Evolutionary conservation across 331 rosid species (phyloP).

Genomic region (Malus hybrid): DNA sequence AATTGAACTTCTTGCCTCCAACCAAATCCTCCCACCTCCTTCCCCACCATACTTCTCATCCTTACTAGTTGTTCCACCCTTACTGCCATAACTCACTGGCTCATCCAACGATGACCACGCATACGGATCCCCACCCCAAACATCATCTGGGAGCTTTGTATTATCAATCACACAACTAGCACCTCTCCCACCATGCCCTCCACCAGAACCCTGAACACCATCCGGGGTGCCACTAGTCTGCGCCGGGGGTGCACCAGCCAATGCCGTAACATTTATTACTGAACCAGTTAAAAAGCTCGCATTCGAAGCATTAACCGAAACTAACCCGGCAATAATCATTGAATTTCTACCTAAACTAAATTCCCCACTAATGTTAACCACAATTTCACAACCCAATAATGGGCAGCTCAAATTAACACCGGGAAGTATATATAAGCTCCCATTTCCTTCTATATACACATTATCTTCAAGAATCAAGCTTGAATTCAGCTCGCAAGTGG

Average conservation of each 20-base stretch:
- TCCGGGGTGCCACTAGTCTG: constrained; percentile 85
- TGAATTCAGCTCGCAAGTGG: constrained; percentile 57
- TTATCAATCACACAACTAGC: constrained; percentile 84
- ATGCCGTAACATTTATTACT: constrained; percentile 42
- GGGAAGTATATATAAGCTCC: constrained; percentile 53
- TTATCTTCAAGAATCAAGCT: constrained; percentile 47
- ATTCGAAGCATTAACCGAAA: constrained; percentile 28
- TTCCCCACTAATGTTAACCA: constrained; percentile 50
- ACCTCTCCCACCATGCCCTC: constrained; percentile 96
- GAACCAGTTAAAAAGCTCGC: constrained; percentile 33
- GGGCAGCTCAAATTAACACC: constrained; percentile 68
- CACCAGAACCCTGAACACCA: constrained; percentile 82
- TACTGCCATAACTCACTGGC: constrained; percentile 78
- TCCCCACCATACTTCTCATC: constrained; percentile 76
- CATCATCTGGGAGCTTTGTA: constrained; percentile 84
- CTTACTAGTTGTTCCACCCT: constrained; percentile 81
- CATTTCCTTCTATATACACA: constrained; percentile 76
- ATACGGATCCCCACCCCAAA: constrained; percentile 96
- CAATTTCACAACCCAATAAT: constrained; percentile 51
- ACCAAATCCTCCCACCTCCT: constrained; percentile 80
- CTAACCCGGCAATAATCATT: constrained; percentile 31
- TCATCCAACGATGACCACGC: constrained; percentile 64
- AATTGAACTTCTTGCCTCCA: constrained; percentile 30
- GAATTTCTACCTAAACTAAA: constrained; percentile 51
- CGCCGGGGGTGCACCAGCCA: constrained; percentile 75